phyloP scores from a whole-genome alignment of 768 basidiomycete species.

The Psilocybe sp. region DNA sequence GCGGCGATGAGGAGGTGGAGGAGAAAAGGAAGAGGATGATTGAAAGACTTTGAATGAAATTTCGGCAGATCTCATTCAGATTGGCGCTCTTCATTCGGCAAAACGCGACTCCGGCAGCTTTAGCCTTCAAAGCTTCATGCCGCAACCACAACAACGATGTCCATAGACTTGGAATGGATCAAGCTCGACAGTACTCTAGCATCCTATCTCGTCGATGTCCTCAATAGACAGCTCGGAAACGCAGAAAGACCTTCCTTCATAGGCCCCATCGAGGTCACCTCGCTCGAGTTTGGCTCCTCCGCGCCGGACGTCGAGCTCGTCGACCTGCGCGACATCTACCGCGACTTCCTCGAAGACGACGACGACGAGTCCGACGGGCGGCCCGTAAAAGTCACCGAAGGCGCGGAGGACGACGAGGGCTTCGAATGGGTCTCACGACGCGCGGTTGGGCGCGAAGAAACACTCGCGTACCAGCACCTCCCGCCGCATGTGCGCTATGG shows the following conservation, averaged over 20 bases:
- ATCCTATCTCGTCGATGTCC: constrained; percentile 60
- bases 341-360: constrained; percentile 89
- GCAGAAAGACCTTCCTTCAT: constrained; percentile 89
- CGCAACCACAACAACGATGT: constrained; percentile 51
- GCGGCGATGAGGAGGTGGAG: no score
- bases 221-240: constrained; percentile 75
- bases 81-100: no score
- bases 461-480: constrained; percentile 64
- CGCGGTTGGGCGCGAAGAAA: constrained; percentile 53
- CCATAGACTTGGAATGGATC: constrained; percentile 93
- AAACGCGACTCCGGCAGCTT: not conserved
- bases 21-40: no score
- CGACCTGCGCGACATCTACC: constrained; percentile 91
- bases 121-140: no score
- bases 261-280: constrained; percentile 84
- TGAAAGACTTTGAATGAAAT: no score
- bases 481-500: constrained; percentile 74
- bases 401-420: constrained; percentile 65
- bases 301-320: constrained; percentile 86
- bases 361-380: constrained; percentile 51
- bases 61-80: no score
- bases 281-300: constrained; percentile 82
- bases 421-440: constrained; percentile 81
- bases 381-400: constrained; percentile 51
- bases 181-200: constrained; percentile 76